phyloP scores from a whole-genome alignment of 148 eudicot genomes.

The Chenopodium suecicum region DNA sequence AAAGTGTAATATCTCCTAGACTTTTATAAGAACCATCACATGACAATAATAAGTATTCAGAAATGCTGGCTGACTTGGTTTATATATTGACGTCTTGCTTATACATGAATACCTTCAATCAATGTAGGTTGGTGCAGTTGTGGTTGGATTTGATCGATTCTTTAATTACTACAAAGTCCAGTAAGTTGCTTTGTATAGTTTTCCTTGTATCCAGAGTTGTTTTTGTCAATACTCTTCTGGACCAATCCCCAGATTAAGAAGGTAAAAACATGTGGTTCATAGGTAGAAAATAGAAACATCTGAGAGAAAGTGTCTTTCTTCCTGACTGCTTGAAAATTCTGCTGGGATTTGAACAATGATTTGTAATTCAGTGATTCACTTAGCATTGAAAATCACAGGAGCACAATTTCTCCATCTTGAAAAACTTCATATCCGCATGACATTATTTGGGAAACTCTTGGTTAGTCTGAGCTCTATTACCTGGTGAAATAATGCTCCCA shows the following conservation, averaged over 20 bases:
- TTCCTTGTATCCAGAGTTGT: background rate
- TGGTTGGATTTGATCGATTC: constrained; percentile 96
- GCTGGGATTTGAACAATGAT: background rate
- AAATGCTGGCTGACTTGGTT: background rate
- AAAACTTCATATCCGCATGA: background rate
- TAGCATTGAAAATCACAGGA: background rate
- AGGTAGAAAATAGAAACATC: background rate
- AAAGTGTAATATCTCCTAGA: constrained; percentile 46
- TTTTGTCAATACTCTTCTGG: background rate
- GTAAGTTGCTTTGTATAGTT: constrained; percentile 49
- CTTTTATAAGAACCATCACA: background rate
- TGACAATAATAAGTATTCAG: background rate
- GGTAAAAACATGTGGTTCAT: background rate
- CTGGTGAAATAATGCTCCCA: background rate
- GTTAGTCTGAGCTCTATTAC: background rate
- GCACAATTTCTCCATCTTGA: background rate
- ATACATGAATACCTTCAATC: constrained; percentile 7
- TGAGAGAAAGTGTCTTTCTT: background rate
- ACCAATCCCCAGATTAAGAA: background rate
- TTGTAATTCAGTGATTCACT: background rate
- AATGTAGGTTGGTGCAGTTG: constrained; percentile 94
- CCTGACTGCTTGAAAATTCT: background rate
- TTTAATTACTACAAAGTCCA: constrained; percentile 94
- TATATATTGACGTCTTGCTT: constrained; percentile 3
- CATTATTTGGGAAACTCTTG: background rate